These are phyloP conservation scores for Intubia oerlemansii DNA, from an alignment of 2,329 filamentous ascomycete species.

Conservation along the genomic window DNA sequence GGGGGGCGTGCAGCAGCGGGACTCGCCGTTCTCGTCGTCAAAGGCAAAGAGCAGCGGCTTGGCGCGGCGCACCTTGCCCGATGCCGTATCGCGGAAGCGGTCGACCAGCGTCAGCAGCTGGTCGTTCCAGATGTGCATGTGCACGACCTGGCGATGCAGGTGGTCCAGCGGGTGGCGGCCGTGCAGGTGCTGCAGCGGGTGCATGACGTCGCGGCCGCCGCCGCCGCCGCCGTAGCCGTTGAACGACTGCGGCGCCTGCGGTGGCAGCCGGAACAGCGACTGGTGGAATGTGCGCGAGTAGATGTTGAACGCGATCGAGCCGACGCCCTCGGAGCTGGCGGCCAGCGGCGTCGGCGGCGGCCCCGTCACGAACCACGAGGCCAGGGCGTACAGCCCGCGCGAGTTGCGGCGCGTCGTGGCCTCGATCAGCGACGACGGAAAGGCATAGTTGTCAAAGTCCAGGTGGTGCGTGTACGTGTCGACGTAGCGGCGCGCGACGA, in stretches of 20 bases:
- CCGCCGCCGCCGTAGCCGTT: too few species aligned
- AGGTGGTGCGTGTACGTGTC: slow-evolving; percentile 4
- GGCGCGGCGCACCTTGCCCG: slow-evolving; percentile 3
- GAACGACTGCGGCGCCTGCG: background rate
- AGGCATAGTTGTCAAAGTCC: slow-evolving; percentile 1
- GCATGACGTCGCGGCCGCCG: too few species aligned
- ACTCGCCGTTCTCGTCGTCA: slow-evolving; percentile 5
- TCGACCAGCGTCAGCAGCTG: slow-evolving; percentile 6
- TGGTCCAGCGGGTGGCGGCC: too few species aligned
- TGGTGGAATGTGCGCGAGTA: slow-evolving; percentile 4
- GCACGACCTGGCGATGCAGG: too few species aligned
- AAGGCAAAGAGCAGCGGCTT: slow-evolving; percentile 7
- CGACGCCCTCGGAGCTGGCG: slow-evolving; percentile 1
- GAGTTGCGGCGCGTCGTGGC: slow-evolving; percentile 3
- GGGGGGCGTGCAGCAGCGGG: background rate
- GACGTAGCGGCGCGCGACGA: slow-evolving; percentile 1
- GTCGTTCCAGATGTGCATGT: slow-evolving; percentile 8
- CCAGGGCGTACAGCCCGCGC: slow-evolving; percentile 3
- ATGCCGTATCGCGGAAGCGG: slow-evolving; percentile 4
- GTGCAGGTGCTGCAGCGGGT: too few species aligned
- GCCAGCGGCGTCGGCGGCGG: background rate
- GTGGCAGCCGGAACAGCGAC: slow-evolving; percentile 5
- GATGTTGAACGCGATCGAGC: slow-evolving; percentile 6
- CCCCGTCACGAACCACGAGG: slow-evolving; percentile 4
- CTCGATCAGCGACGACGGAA: slow-evolving; percentile 4